phyloP scores from a whole-genome alignment of 2,329 filamentous ascomycete species.

The Xylaria sp. region DNA sequence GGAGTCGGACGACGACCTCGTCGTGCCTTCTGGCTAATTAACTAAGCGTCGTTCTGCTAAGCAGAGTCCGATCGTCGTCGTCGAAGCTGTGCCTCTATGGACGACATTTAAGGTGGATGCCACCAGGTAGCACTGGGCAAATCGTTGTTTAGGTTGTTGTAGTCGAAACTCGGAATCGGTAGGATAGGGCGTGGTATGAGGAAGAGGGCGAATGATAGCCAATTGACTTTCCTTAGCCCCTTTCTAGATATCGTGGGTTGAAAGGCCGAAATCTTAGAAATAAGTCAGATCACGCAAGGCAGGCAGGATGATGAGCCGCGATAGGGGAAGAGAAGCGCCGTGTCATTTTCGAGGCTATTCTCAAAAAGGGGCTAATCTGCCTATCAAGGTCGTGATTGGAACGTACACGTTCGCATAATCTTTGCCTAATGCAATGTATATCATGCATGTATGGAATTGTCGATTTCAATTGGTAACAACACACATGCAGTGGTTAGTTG shows the following conservation, averaged over 20 bases:
- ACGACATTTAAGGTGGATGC: neutral
- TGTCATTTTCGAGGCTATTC: neutral
- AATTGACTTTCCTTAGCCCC: neutral
- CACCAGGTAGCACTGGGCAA: neutral
- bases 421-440: neutral
- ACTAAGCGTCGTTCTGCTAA: neutral
- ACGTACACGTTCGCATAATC: neutral
- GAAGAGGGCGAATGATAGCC: neutral
- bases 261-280: neutral
- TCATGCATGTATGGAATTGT: neutral
- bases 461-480: neutral
- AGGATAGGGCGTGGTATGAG: too few species aligned
- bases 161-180: neutral
- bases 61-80: neutral
- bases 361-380: constrained; percentile 6
- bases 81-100: neutral
- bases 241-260: too few species aligned
- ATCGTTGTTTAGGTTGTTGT: neutral
- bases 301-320: neutral
- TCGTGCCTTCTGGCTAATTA: neutral
- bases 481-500: neutral
- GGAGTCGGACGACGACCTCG: neutral
- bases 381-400: neutral
- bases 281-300: neutral
- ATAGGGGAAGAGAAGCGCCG: neutral